Evolutionary conservation across 202 grass and related monocot species (phyloP), one percentile per base, ranked within the genome.

Genomic region (Cymbopogon flexuosus): DNA sequence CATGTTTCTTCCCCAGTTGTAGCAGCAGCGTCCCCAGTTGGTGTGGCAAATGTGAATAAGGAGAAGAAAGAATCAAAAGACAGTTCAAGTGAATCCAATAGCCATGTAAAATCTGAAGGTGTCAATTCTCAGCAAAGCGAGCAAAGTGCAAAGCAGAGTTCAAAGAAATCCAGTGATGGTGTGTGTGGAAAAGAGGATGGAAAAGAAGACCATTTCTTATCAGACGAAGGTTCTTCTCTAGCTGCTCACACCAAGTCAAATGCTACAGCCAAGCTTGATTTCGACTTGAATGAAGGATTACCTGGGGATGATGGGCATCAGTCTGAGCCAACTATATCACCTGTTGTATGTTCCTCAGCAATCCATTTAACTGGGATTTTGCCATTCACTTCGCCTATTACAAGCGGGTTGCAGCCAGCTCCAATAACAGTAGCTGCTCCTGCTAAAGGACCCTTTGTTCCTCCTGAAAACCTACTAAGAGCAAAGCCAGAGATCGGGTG

Each of bases 241-340:
- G 60, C 45, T 65, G 7, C 60, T 24, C 43, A 51, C 16, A 19
- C 68, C 8, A 84, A 69, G 34, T 68, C 71, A 71, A 79, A 58
- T 84, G 52, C 63, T 65, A 58, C 71, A 68, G 37, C 83, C 14
- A 89, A 84, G 74, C 77, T 94, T 82, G 91, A 89, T 31, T 94
- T 94, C 7, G 91, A 94, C 77, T 87, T 94, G 70, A 94, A 94
- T 76, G 91, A 94, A 91, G 83, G 89, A n/a, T 83, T 91, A 29
- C 72, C 77, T 14, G 85, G 71, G 8, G 91, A 94, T 23, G 91
- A 94, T 15, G 86, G 52, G 15, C 67, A 62, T 69, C 83, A 65
- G 5, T 63, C 47, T 86, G 88, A 87, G 24, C 56, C 89, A 78
- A 39, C 45, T 82, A 47, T 10, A 29, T 86, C 77, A 42, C 15